Evolutionary conservation across 345 rosid species (phyloP).

Genomic region (Salix koriyanagi): DNA sequence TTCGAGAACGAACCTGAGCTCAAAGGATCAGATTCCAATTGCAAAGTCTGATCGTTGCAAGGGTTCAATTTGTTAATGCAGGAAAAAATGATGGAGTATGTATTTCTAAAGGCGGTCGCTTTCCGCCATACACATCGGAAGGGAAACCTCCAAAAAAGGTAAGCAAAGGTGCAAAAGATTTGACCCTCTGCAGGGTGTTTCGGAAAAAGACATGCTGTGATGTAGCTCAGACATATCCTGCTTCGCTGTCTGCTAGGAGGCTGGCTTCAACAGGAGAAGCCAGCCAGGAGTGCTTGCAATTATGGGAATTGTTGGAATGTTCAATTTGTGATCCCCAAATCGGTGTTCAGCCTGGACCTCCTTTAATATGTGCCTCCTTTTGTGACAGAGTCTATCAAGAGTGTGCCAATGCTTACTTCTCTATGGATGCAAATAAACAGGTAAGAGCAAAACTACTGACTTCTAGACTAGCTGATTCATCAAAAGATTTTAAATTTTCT

Average conservation of each 20-base stretch:
- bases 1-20: neutral
- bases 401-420: constrained; percentile 81
- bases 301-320: constrained; percentile 91
- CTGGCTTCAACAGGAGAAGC: constrained; percentile 85
- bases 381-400: constrained; percentile 75
- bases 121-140: constrained; percentile 64
- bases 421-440: constrained; percentile 62
- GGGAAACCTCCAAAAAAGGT: constrained; percentile 73
- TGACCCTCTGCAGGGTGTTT: constrained; percentile 78
- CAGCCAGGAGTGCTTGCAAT: constrained; percentile 59
- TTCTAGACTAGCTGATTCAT: neutral
- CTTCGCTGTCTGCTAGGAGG: constrained; percentile 69
- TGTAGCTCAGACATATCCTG: constrained; percentile 76
- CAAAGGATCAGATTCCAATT: neutral
- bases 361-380: constrained; percentile 66
- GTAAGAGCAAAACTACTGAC: constrained; percentile 27
- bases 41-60: neutral
- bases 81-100: constrained; percentile 53
- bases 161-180: constrained; percentile 65
- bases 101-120: constrained; percentile 78
- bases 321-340: constrained; percentile 85
- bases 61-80: constrained; percentile 19
- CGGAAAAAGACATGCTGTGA: constrained; percentile 83
- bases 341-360: constrained; percentile 85
- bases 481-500: neutral